Evolutionary conservation across 2,329 filamentous ascomycete genomes (phyloP).

Genomic region (Decorospora gaudefroyi): DNA sequence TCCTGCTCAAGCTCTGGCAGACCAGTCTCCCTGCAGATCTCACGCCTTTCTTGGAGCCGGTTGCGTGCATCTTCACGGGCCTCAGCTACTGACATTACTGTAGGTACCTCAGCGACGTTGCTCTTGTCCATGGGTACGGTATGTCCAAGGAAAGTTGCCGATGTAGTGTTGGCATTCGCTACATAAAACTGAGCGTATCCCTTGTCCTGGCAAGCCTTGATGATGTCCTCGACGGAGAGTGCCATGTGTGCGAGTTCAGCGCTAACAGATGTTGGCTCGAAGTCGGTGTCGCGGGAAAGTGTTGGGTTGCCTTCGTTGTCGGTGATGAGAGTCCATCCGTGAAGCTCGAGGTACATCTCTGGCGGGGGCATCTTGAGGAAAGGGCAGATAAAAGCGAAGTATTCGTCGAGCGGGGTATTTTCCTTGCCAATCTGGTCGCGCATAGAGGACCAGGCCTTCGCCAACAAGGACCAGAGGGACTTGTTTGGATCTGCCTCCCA

Average conservation of each 20-base stretch:
- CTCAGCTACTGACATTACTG: constrained; percentile 1
- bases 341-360: constrained; percentile 51
- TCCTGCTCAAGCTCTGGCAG: constrained; percentile 13
- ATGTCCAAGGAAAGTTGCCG: constrained; percentile 25
- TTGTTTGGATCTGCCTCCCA: constrained; percentile 59
- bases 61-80: constrained; percentile 17
- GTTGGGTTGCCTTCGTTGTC: constrained; percentile 32
- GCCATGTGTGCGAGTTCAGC: constrained; percentile 28
- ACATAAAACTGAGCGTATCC: constrained; percentile 30
- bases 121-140: constrained; percentile 4
- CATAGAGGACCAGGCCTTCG: constrained; percentile 61
- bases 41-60: constrained; percentile 21
- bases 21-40: constrained; percentile 10
- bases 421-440: constrained; percentile 57
- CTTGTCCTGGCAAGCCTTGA: constrained; percentile 30
- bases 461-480: constrained; percentile 58
- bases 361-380: constrained; percentile 55
- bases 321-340: constrained; percentile 54
- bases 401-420: constrained; percentile 54
- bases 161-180: constrained; percentile 10
- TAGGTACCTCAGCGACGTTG: not conserved
- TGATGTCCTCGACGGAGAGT: constrained; percentile 45
- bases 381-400: constrained; percentile 53
- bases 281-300: constrained; percentile 20
- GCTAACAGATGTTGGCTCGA: constrained; percentile 18